Evolutionary conservation across 2,329 filamentous ascomycete genomes (phyloP), one percentile per base, ranked within the genome.

Genomic region (Leptodontidium sp.): DNA sequence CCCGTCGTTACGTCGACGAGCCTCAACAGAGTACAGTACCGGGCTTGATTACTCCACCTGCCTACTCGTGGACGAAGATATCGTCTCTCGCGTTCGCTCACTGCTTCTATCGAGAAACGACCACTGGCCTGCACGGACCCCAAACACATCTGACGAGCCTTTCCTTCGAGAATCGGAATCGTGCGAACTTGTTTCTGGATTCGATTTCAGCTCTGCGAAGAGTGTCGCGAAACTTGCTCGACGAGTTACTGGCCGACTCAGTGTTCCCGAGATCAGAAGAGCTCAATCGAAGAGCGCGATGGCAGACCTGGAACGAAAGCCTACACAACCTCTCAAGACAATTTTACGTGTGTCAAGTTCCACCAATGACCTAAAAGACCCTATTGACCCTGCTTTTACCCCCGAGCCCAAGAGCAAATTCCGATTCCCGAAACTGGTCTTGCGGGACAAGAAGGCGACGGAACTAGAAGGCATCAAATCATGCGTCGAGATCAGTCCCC

Each of bases 21-120:
- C 69, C 58, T 74, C 73, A 53, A 74, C 71, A 45, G 45, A 66
- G 43, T 68, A 62, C 43, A 73, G 69, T 61, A 72, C 71, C 32
- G 71, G 71, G 8, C 70, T 76, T 43, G 75, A 77, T 35, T 72
- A 74, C 55, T 47, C 68, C 14, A 74, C 59, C 53, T 67, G 65
- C 62, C 68, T 61, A 58, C 68, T 67, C 57, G 72, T 77, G 24
- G 75, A 77, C 26, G 74, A 75, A 38, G 77, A 77, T 61, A 76
- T 78, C 45, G 63, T 70, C 32, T 71, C 72, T 26, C 74, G 75
- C 17, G 75, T 78, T 53, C 73, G 75, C 35, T 75, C 74, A 53
- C 72, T 78, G 6, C 61, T 77, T 4, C 59, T 76, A 24, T 76
- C 75, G 38, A 72, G 74, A 43, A 70, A 77, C 61, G 63, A 68